These are phyloP conservation scores for Astragalus glycyphyllos DNA, from an alignment of 306 rosid species.

Conservation along the genomic window DNA sequence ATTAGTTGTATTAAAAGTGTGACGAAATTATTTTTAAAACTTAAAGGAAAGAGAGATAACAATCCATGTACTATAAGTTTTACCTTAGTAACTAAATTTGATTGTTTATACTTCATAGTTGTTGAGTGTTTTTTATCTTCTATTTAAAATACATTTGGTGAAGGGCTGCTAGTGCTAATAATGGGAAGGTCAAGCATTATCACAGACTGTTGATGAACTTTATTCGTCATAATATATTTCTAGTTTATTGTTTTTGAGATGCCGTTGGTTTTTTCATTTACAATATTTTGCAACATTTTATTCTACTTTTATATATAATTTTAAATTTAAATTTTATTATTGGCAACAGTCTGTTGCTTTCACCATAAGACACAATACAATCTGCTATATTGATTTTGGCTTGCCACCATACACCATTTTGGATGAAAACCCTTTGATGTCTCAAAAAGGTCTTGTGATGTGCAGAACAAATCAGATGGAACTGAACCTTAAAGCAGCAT, in stretches of 20 bases:
- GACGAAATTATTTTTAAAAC: too few species aligned
- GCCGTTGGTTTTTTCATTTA: not conserved
- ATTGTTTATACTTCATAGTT: not conserved
- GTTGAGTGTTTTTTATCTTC: not conserved
- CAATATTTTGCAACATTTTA: not conserved
- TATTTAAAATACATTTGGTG: not conserved
- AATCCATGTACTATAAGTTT: not conserved
- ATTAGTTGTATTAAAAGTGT: not conserved
- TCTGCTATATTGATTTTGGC: not conserved
- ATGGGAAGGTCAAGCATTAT: not conserved
- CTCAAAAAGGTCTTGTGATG: not conserved
- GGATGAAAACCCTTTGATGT: not conserved
- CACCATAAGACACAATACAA: not conserved
- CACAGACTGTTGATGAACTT: not conserved
- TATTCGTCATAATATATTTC: not conserved
- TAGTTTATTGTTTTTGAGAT: not conserved
- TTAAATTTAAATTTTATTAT: too few species aligned
- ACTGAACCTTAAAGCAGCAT: constrained; percentile 25
- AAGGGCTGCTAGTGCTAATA: not conserved
- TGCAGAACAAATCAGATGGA: constrained; percentile 19
- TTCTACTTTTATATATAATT: too few species aligned
- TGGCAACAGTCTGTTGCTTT: not conserved
- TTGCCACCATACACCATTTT: constrained; percentile 4
- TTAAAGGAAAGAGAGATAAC: not conserved
- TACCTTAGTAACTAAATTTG: not conserved